Percentiles rank a stretch among this genome's conserved stretches.
Conservation (phyloP, 192 early-diverging fungal genomes). For the Dissophora globulifera region DNA sequence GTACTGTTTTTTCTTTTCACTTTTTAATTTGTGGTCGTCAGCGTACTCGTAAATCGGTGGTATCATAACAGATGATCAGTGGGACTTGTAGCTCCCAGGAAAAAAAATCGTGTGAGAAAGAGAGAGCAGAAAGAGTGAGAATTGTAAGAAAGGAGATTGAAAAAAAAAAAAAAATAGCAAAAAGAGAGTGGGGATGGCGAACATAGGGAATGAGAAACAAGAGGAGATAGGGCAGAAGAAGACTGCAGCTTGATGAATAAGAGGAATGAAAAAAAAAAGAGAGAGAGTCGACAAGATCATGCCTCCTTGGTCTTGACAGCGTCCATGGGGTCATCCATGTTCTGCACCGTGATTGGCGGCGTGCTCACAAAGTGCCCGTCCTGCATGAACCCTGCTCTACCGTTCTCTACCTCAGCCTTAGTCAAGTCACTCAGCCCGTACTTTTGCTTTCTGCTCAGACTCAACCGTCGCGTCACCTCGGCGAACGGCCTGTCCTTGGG, state of each 20-base stretch:
- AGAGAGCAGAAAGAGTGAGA: too few species aligned
- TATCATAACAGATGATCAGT: too few species aligned
- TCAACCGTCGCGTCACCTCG: conserved; percentile 39
- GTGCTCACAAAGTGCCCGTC: conserved; percentile 34
- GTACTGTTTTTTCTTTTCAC: conserved; percentile 1
- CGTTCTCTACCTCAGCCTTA: conserved; percentile 30
- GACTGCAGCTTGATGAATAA: too few species aligned
- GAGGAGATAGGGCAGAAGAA: neutral
- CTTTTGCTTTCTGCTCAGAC: conserved; percentile 35
- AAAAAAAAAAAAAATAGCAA: neutral
- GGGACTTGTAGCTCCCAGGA: too few species aligned
- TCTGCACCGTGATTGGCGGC: conserved; percentile 43
- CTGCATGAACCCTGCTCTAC: conserved; percentile 21
- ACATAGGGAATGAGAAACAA: neutral
- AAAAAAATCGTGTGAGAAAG: neutral
- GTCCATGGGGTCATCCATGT: conserved; percentile 48
- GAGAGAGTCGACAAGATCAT: neutral
- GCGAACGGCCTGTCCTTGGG: conserved; percentile 51
- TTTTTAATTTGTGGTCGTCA: conserved; percentile 3
- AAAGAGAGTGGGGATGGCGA: neutral
- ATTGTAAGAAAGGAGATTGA: neutral
- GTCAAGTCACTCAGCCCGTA: conserved; percentile 25
- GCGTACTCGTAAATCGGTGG: too few species aligned
- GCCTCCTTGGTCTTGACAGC: conserved; percentile 29
- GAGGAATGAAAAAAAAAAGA: too few species aligned